Base-by-base conservation (phyloP, 208 protist genomes). In the Angomonas desouzai region DNA sequence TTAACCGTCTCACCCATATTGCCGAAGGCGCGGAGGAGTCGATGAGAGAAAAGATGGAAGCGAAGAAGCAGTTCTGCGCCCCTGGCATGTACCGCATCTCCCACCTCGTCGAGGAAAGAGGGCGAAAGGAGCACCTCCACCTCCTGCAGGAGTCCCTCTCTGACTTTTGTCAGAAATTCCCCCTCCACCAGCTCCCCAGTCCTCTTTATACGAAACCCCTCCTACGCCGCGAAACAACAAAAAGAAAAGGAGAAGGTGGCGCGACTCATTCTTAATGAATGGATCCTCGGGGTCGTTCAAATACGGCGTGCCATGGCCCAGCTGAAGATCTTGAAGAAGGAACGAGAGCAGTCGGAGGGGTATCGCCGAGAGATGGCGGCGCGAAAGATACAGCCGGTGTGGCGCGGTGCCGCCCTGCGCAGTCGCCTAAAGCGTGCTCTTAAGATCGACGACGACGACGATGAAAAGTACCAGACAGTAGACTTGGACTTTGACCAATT, bases 351-450 rank as follows among this genome's bases (percentile, higher is more conserved):
- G 40, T 67, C 58, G 13, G 69, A 83, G 60, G 62, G 53, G 11
- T 76, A 60, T 48, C 74, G 73, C 2, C 55, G 63, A 29, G 83
- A 88, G 61, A 48, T 40, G 45, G 89, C 89, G 0, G 89, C 72
- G 18, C 73, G 77, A 1, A 70, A 72, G 22, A 95, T 95, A 64
- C 89, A 92, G 55, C 87, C 86, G 10, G 36, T 96, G n/a, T 85
- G 86, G 81, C 86, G 90, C 40, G 90, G 90, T 1, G 90, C 90
- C 0, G 76, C 75, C 13, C 27, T 93, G 28, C 90, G 90, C 2
- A 77, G 74, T 3, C 81, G 90, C 7, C 66, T 95, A 22, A 55
- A 61, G 23, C 85, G 85, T 20, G 75, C 91, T 22, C 55, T 89
- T 40, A 55, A 79, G 40, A 40, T 60, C 4, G 70, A 74, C 25